Percentiles rank a stretch among this genome's conserved stretches.
phyloP scores from a whole-genome alignment of 1,284 basidiomycete genomes.

The Ustilago loliicola region DNA sequence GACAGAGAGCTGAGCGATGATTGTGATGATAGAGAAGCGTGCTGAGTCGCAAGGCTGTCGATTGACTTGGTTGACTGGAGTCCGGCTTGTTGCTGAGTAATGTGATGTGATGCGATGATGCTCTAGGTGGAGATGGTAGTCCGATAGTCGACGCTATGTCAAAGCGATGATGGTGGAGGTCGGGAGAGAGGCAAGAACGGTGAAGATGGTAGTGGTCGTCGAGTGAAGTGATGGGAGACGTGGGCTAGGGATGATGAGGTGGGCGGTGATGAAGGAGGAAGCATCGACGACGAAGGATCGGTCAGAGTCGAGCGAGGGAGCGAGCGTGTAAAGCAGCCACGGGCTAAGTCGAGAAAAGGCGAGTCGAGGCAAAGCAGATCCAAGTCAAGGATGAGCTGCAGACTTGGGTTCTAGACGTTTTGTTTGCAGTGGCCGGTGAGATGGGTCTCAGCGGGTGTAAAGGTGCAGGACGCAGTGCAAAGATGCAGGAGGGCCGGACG shows the following conservation, averaged over 20 bases:
- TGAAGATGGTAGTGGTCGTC: neutral
- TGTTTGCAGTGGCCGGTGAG: constrained; percentile 3
- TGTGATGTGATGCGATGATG: neutral
- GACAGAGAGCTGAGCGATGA: neutral
- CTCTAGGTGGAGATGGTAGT: neutral
- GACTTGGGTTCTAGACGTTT: constrained; percentile 14
- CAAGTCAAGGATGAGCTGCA: neutral
- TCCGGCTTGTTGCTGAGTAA: neutral
- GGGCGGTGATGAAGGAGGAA: neutral
- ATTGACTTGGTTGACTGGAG: neutral
- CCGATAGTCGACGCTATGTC: neutral
- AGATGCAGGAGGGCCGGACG: neutral
- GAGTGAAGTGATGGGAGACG: neutral
- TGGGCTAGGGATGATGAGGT: neutral
- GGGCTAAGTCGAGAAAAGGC: neutral
- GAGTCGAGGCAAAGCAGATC: neutral
- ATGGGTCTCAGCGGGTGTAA: constrained; percentile 1
- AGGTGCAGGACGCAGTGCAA: neutral
- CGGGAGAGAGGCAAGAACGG: neutral
- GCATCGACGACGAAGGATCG: neutral
- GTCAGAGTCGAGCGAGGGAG: neutral
- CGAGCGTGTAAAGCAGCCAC: neutral
- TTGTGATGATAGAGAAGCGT: neutral
- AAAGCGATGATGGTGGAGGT: neutral
- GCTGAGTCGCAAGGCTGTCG: neutral